Evolutionary conservation across 2,329 filamentous ascomycete species (phyloP).

Genomic region (Cercospora sp.): DNA sequence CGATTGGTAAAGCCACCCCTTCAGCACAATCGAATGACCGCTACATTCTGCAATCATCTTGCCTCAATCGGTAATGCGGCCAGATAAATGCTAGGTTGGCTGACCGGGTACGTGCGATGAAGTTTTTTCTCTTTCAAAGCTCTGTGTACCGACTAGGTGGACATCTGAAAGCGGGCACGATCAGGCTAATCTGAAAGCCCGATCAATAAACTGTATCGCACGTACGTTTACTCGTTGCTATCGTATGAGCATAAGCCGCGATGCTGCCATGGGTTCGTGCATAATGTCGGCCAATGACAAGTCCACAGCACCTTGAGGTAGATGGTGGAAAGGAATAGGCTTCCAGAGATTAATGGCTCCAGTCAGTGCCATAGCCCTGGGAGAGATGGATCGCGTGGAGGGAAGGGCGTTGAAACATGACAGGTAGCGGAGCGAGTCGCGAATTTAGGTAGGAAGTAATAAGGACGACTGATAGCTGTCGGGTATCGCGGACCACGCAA

Average conservation of each 20-base stretch:
- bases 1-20: not conserved
- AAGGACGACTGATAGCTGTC: not conserved
- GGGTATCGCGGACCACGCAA: not conserved
- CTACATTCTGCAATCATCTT: not conserved
- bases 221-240: not conserved
- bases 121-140: not conserved
- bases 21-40: not conserved
- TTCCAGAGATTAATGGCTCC: not conserved
- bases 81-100: not conserved
- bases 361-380: not conserved
- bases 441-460: not conserved
- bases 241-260: not conserved
- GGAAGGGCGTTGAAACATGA: not conserved
- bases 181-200: not conserved
- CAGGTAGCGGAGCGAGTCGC: not conserved
- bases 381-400: not conserved
- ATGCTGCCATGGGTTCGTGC: not conserved
- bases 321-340: not conserved
- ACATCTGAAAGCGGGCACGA: not conserved
- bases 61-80: not conserved
- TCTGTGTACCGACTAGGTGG: not conserved
- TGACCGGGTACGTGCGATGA: not conserved
- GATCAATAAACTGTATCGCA: not conserved
- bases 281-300: not conserved
- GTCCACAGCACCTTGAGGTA: not conserved